These are phyloP conservation scores for Panaeolus papilionaceus DNA, from an alignment of 768 basidiomycete genomes.

Conservation along the genomic window DNA sequence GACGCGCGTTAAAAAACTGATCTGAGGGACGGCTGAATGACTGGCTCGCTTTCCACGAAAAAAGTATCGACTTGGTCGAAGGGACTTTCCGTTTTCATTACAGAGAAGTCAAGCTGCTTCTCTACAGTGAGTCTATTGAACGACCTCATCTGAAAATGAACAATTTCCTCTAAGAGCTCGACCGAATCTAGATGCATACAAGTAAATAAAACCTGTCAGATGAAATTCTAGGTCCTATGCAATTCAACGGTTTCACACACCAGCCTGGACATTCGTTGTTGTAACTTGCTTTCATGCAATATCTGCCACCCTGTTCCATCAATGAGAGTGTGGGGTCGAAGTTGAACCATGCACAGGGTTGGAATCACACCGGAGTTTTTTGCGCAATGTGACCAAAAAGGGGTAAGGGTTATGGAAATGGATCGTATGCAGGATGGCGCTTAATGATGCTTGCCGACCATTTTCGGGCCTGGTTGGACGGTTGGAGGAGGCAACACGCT, in stretches of 20 bases:
- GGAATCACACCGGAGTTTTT: background rate
- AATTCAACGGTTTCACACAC: background rate
- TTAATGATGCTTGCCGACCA: background rate
- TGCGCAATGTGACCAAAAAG: background rate
- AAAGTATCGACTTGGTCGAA: background rate
- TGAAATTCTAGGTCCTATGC: background rate
- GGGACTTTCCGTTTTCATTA: background rate
- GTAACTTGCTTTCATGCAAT: background rate
- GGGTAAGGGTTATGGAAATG: background rate
- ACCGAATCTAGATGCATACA: no score
- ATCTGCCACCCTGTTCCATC: background rate
- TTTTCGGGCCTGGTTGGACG: background rate
- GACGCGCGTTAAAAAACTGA: background rate
- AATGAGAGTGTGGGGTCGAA: background rate
- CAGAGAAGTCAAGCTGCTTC: no score
- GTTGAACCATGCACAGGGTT: background rate
- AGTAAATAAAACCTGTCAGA: no score
- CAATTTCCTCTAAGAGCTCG: no score
- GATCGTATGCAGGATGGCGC: background rate
- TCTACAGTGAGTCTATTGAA: no score
- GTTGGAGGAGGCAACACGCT: background rate
- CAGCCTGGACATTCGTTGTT: background rate
- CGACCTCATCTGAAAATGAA: no score
- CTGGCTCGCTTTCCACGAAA: background rate
- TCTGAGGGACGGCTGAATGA: background rate